A percentile compares a stretch with the other conserved stretches of the same genome.
Conservation (phyloP, 352 stramenopile genomes). For the Aphanomyces astaci region DNA sequence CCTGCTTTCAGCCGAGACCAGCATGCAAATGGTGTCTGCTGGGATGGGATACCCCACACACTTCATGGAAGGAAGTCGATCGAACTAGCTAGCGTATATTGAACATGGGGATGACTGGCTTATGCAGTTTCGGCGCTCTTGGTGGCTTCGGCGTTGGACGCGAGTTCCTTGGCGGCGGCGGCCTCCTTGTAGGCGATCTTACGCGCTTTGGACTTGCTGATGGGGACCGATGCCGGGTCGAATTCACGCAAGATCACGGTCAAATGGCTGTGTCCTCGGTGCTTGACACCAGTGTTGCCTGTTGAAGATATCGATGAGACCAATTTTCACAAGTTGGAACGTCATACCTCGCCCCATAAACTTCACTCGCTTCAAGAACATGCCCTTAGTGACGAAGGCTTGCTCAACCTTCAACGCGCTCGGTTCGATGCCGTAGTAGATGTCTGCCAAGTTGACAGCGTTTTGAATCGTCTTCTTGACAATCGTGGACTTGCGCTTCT, state of each 20-base stretch:
- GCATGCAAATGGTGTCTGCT: no score
- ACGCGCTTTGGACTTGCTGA: constrained; percentile 73
- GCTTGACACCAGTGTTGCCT: constrained; percentile 77
- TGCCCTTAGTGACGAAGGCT: constrained; percentile 81
- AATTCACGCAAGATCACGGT: constrained; percentile 73
- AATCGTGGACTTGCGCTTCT: constrained; percentile 75
- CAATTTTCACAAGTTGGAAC: constrained; percentile 6
- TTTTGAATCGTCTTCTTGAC: constrained; percentile 82
- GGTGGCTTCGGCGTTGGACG: constrained; percentile 29
- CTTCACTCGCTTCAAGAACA: constrained; percentile 72
- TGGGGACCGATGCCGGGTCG: constrained; percentile 62
- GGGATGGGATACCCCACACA: not conserved
- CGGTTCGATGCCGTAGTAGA: constrained; percentile 83
- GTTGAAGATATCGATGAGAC: no score
- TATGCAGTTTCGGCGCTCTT: not conserved
- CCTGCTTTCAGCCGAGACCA: no score
- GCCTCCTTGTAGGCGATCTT: constrained; percentile 36
- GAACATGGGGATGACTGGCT: not conserved
- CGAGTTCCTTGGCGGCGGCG: constrained; percentile 26
- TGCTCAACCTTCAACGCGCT: constrained; percentile 75
- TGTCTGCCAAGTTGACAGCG: constrained; percentile 80
- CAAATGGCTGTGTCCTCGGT: constrained; percentile 72
- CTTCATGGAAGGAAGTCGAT: not conserved
- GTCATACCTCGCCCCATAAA: constrained; percentile 74
- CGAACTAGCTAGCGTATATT: not conserved